Conservation (phyloP, 2,329 filamentous ascomycete genomes). For the Colletotrichum liriopes region DNA sequence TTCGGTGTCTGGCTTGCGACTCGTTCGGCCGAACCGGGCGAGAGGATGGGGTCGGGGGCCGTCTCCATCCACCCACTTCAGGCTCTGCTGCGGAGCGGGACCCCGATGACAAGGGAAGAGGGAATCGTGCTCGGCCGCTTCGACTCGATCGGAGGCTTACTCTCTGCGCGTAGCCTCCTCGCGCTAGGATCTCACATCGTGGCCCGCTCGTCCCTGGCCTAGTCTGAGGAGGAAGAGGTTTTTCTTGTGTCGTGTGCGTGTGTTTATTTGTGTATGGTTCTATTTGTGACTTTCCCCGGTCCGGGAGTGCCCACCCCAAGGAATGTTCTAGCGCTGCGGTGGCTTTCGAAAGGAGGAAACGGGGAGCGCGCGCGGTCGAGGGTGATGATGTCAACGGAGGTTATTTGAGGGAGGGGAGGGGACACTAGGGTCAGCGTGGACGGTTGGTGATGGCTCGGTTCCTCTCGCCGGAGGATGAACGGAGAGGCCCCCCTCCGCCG, state of each 20-base stretch:
- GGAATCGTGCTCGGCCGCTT: neutral
- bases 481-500: neutral
- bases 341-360: neutral
- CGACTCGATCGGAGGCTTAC: neutral
- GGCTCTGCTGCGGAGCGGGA: too few relatives aligned
- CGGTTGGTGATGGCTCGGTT: too few relatives aligned
- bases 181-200: constrained; percentile 5
- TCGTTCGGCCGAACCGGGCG: neutral
- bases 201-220: neutral
- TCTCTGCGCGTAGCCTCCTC: neutral
- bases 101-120: neutral
- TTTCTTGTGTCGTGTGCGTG: neutral
- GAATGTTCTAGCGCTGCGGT: constrained; percentile 8
- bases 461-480: too few relatives aligned
- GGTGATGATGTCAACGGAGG: neutral
- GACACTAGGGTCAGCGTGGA: too few relatives aligned
- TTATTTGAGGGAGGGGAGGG: too few relatives aligned
- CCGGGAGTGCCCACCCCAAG: too few relatives aligned
- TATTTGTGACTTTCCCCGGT: neutral
- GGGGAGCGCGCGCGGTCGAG: neutral
- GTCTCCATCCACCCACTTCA: too few relatives aligned
- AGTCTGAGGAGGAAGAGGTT: neutral
- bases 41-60: neutral
- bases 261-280: neutral
- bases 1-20: neutral